Percentiles rank a stretch among this genome's conserved stretches.
Conservation (phyloP, 768 basidiomycete genomes). For the Nidularia sp. region DNA sequence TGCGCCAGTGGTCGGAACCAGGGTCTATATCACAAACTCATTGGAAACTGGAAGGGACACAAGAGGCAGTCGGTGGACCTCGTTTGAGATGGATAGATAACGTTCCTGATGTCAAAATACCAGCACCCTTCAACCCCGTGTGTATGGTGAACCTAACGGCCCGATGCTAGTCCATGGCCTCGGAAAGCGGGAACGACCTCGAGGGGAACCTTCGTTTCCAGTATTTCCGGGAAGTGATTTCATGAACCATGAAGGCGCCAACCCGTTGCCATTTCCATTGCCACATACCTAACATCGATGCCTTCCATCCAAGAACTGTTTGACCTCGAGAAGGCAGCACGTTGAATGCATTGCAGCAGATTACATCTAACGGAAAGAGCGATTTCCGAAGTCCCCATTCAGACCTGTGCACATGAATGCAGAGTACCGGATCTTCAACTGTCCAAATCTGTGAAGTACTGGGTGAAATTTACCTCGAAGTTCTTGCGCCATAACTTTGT, state of each 20-base stretch:
- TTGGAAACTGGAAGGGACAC: background rate
- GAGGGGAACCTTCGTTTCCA: background rate
- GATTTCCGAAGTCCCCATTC: slow-evolving; percentile 9
- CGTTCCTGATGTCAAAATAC: slow-evolving; percentile 4
- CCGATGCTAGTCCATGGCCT: slow-evolving; percentile 3
- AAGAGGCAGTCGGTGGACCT: background rate
- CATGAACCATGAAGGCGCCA: background rate
- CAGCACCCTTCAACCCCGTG: slow-evolving; percentile 3
- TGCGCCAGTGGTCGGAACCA: background rate
- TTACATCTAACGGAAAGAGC: slow-evolving; percentile 12
- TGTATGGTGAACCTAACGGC: slow-evolving; percentile 5
- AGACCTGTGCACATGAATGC: slow-evolving; percentile 9
- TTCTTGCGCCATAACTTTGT: slow-evolving; percentile 2
- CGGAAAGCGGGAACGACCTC: slow-evolving; percentile 1
- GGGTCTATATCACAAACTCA: background rate
- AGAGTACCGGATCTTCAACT: slow-evolving; percentile 18
- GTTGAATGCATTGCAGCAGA: slow-evolving; percentile 7
- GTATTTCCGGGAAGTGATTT: background rate
- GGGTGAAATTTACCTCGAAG: slow-evolving; percentile 3
- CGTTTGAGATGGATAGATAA: slow-evolving; percentile 1
- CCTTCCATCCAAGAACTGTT: slow-evolving; percentile 8
- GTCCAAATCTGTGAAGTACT: slow-evolving; percentile 7
- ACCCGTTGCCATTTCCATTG: background rate
- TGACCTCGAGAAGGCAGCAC: slow-evolving; percentile 12
- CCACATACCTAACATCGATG: background rate